Percentiles rank a stretch among this genome's conserved stretches.
Evolutionary conservation across 345 rosid genomes (phyloP).

Genomic region (Linum lewisii): DNA sequence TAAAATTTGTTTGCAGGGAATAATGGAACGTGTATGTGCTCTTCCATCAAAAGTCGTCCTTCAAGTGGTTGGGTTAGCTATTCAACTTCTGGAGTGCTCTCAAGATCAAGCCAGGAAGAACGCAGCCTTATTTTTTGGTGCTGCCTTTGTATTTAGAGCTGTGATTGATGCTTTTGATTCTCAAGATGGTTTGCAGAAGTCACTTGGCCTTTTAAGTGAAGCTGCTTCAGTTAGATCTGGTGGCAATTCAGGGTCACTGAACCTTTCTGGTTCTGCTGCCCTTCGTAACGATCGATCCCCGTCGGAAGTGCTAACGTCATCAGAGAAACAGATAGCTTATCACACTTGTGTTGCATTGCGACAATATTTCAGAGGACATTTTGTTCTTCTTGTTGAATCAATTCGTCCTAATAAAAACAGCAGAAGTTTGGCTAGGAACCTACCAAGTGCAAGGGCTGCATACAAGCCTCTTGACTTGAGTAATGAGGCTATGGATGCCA

Average conservation of each 20-base stretch:
- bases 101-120: slow-evolving; percentile 93
- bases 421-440: slow-evolving; percentile 58
- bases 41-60: slow-evolving; percentile 71
- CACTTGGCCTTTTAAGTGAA: slow-evolving; percentile 61
- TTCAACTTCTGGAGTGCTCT: slow-evolving; percentile 72
- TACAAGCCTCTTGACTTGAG: slow-evolving; percentile 94
- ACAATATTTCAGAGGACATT: slow-evolving; percentile 96
- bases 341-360: slow-evolving; percentile 91
- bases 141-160: slow-evolving; percentile 94
- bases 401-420: slow-evolving; percentile 78
- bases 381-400: slow-evolving; percentile 79
- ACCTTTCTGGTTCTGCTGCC: slow-evolving; percentile 35
- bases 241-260: slow-evolving; percentile 46
- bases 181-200: slow-evolving; percentile 76
- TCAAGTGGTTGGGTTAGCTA: slow-evolving; percentile 80
- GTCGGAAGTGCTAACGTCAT: slow-evolving; percentile 74
- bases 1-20: slow-evolving; percentile 46
- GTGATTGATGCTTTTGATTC: slow-evolving; percentile 94
- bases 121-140: slow-evolving; percentile 86
- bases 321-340: slow-evolving; percentile 92
- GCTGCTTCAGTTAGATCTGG: slow-evolving; percentile 95
- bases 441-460: slow-evolving; percentile 74
- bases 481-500: slow-evolving; percentile 93
- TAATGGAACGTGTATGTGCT: slow-evolving; percentile 98
- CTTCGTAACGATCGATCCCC: slow-evolving; percentile 71